phyloP scores from a whole-genome alignment of 768 basidiomycete species.

The Tricholoma matsutake region DNA sequence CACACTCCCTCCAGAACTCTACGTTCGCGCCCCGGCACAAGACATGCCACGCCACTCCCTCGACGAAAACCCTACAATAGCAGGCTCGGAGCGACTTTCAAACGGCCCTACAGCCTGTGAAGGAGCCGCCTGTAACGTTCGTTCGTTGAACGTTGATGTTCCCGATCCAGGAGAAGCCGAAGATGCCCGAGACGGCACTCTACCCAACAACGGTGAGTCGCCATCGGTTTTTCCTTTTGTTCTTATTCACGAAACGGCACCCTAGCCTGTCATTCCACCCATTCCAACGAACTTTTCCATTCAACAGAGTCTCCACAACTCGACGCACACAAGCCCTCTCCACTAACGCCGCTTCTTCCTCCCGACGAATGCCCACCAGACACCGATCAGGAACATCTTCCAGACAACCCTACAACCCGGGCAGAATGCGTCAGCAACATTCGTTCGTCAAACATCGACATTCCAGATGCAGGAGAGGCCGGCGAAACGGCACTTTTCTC shows the following conservation, averaged over 20 bases:
- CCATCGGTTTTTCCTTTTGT: background rate
- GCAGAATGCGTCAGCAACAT: no score
- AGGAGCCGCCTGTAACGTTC: background rate
- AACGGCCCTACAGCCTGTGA: background rate
- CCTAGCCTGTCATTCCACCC: background rate
- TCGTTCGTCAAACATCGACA: no score
- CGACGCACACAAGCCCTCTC: background rate
- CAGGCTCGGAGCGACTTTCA: background rate
- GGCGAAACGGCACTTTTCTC: no score
- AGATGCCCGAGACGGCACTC: background rate
- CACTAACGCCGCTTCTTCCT: background rate
- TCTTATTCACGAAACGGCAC: background rate
- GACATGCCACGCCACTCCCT: background rate
- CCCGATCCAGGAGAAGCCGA: background rate
- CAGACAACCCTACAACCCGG: background rate
- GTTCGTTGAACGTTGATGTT: background rate
- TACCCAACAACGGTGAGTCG: background rate
- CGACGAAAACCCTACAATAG: background rate
- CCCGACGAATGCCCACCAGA: background rate
- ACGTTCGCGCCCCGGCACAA: background rate
- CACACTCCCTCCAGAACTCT: no score
- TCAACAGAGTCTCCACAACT: background rate
- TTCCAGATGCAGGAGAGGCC: no score
- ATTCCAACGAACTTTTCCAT: background rate
- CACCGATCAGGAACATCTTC: background rate